phyloP scores from a whole-genome alignment of 2,329 filamentous ascomycete species.

The Tolypocladium tundrense region DNA sequence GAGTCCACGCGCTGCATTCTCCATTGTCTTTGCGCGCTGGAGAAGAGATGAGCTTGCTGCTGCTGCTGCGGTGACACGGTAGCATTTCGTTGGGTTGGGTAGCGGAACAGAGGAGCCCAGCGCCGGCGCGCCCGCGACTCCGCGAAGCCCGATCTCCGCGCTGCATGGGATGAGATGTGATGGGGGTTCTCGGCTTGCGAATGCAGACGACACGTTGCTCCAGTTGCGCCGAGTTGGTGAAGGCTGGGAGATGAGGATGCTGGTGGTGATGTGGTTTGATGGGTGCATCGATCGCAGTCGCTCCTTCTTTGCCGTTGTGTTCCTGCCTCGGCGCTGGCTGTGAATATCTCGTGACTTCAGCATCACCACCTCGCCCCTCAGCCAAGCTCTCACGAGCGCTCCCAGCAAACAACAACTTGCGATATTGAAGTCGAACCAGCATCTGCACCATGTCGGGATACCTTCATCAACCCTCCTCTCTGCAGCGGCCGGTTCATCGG shows the following conservation, averaged over 20 bases:
- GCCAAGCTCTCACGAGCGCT: not conserved
- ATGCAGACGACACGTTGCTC: not conserved
- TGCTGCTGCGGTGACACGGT: not conserved
- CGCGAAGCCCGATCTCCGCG: not conserved
- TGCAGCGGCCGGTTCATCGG: not conserved
- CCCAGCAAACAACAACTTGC: not conserved
- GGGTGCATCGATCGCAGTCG: not conserved
- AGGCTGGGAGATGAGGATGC: not conserved
- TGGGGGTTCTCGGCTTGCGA: not conserved
- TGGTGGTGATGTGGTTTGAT: not conserved
- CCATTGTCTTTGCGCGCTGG: not conserved
- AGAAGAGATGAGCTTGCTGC: not conserved
- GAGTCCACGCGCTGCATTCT: not conserved
- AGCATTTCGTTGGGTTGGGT: not conserved
- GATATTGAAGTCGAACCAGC: not conserved
- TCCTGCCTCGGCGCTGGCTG: not conserved
- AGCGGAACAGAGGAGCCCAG: not conserved
- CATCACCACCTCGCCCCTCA: not conserved
- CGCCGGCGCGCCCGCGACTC: not conserved
- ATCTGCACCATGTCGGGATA: not conserved
- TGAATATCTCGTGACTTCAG: not conserved
- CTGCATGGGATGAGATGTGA: not conserved
- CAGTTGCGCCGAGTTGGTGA: not conserved
- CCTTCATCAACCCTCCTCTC: not conserved
- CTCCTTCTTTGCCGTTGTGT: not conserved